Percentiles rank a stretch among this genome's conserved stretches.
These are phyloP conservation scores for Pinus albicaulis DNA, from an alignment of 75 land plant species.

Conservation along the genomic window DNA sequence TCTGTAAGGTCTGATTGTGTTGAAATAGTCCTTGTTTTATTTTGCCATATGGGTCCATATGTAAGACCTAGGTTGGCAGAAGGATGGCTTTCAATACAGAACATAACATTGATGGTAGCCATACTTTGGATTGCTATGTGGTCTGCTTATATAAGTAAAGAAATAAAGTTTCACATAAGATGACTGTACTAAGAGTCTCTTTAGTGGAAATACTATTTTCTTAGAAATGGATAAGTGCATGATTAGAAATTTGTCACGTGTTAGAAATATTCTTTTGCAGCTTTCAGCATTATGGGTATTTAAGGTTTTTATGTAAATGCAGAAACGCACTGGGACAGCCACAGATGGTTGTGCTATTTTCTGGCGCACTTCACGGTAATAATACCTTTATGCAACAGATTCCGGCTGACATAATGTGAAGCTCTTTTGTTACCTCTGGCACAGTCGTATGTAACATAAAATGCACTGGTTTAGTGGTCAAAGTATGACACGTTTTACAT, in stretches of 20 bases:
- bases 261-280: not conserved
- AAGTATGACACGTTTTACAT: not conserved
- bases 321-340: conserved; percentile 91
- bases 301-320: conserved; percentile 13
- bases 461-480: not conserved
- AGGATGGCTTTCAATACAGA: not conserved
- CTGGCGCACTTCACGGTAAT: conserved; percentile 77
- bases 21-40: not conserved
- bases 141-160: not conserved
- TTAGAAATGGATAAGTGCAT: not conserved
- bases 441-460: not conserved
- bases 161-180: not conserved
- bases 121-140: not conserved
- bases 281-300: not conserved
- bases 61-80: not conserved
- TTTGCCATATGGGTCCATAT: not conserved
- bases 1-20: conserved; percentile 66
- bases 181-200: not conserved
- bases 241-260: not conserved
- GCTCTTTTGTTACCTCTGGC: not conserved
- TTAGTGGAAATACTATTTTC: not conserved
- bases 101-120: not conserved
- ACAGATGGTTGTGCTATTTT: conserved; percentile 97
- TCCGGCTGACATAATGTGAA: too few species aligned
- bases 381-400: not conserved